Conservation (phyloP, 352 stramenopile genomes). For the Globisporangium perplexum region DNA sequence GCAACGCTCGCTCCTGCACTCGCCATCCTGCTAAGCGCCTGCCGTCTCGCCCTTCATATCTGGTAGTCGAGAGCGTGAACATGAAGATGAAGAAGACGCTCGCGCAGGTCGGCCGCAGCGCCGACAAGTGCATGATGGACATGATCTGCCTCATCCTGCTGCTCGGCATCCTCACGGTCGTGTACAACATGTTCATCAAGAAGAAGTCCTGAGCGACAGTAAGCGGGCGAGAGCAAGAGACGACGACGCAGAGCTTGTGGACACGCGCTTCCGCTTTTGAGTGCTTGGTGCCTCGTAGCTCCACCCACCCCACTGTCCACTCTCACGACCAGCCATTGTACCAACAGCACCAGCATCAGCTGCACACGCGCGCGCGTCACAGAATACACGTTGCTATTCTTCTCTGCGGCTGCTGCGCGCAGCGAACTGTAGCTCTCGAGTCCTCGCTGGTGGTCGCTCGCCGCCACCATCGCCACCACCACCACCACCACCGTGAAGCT, state of each 20-base stretch:
- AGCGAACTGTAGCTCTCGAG: neutral
- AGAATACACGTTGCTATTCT: neutral
- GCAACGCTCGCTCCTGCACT: neutral
- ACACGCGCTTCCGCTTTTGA: too few species aligned
- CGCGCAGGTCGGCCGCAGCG: constrained; percentile 56
- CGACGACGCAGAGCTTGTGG: neutral
- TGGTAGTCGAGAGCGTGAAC: constrained; percentile 75
- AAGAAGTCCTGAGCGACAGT: constrained; percentile 26
- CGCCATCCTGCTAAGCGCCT: neutral
- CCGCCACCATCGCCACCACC: neutral
- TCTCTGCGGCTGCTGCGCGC: neutral
- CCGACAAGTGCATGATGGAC: constrained; percentile 88
- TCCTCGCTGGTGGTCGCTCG: neutral
- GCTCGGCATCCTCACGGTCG: constrained; percentile 74
- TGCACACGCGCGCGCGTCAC: neutral
- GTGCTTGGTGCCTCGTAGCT: neutral
- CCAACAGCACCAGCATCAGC: neutral
- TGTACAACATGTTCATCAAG: constrained; percentile 90
- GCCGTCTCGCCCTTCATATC: neutral
- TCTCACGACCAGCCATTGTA: too few species aligned
- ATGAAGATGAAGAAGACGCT: constrained; percentile 85
- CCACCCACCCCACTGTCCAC: too few species aligned
- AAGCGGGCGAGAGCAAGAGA: too few species aligned
- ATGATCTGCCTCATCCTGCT: constrained; percentile 87
- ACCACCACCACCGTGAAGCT: neutral